Conservation (phyloP, 805 yeast species). For the Candida ascalaphidarum region DNA sequence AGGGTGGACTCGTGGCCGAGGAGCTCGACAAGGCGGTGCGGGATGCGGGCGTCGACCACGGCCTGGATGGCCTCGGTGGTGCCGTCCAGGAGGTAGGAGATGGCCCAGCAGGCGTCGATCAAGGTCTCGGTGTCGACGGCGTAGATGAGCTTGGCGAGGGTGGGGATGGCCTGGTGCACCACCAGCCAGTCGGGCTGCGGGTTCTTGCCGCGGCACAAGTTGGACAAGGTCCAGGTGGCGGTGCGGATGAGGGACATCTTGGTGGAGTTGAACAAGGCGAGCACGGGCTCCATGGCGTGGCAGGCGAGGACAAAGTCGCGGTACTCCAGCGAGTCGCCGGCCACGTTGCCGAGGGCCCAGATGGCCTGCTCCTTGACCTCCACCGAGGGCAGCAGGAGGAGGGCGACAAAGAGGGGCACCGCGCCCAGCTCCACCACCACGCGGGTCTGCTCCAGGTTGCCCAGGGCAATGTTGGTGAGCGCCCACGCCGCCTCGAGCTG, state of each 20-base stretch:
- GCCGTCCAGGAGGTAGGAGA: constrained; percentile 90
- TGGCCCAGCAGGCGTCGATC: constrained; percentile 98
- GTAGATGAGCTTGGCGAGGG: constrained; percentile 82
- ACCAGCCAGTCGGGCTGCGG: constrained; percentile 95
- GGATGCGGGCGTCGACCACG: constrained; percentile 92
- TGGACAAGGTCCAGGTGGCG: constrained; percentile 96
- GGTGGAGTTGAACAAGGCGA: constrained; percentile 67
- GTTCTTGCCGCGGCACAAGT: constrained; percentile 90
- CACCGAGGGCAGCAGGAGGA: constrained; percentile 69
- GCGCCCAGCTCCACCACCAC: constrained; percentile 92
- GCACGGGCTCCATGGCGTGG: constrained; percentile 84
- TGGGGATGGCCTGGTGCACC: constrained; percentile 83
- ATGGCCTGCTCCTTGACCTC: constrained; percentile 98
- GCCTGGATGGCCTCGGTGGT: constrained; percentile 91
- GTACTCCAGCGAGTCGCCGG: constrained; percentile 88
- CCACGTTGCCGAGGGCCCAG: constrained; percentile 98
- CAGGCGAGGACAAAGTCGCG: constrained; percentile 83
- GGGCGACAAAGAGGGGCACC: constrained; percentile 80
- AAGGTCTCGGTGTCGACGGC: constrained; percentile 88
- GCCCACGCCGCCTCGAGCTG: constrained; percentile 99
- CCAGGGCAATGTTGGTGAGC: constrained; percentile 95
- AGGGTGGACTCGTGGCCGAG: constrained; percentile 74
- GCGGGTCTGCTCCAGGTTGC: constrained; percentile 80
- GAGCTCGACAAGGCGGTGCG: constrained; percentile 87
- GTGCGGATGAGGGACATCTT: constrained; percentile 90